Evolutionary conservation across 75 land plant species (phyloP).

Genomic region (Gnetum montanum): DNA sequence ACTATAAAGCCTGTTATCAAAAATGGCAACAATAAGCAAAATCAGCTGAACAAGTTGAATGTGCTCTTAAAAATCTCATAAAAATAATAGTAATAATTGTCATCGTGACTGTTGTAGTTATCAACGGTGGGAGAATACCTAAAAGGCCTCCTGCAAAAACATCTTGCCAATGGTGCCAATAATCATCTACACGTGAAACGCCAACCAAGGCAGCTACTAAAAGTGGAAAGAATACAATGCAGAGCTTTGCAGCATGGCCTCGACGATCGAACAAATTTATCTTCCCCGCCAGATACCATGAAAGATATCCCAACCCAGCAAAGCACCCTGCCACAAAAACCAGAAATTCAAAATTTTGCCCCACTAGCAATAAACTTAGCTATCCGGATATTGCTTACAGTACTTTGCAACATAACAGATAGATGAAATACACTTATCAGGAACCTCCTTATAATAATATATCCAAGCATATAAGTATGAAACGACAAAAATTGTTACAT

Average conservation of each 20-base stretch:
- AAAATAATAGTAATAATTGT: background rate
- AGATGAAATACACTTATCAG: too few relatives aligned
- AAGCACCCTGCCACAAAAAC: slow-evolving; percentile 47
- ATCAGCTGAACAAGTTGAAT: background rate
- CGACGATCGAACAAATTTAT: slow-evolving; percentile 44
- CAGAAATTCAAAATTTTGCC: too few relatives aligned
- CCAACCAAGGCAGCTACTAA: slow-evolving; percentile 50
- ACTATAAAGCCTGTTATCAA: slow-evolving; percentile 26
- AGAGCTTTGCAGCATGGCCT: slow-evolving; percentile 64
- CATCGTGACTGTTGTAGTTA: background rate
- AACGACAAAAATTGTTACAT: too few relatives aligned
- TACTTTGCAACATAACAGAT: too few relatives aligned
- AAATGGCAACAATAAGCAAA: background rate
- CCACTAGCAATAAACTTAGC: background rate
- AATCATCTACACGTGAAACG: slow-evolving; percentile 69
- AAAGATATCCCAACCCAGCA: slow-evolving; percentile 60
- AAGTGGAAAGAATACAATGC: slow-evolving; percentile 43
- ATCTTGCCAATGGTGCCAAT: slow-evolving; percentile 74
- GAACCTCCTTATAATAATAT: too few relatives aligned
- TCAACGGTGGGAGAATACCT: slow-evolving; percentile 18
- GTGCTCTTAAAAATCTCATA: background rate
- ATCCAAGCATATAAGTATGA: too few relatives aligned
- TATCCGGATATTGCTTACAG: too few relatives aligned
- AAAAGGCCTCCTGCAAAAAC: slow-evolving; percentile 61
- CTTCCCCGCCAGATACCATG: slow-evolving; percentile 65